Conservation (phyloP, 169 alveolate genomes). For the Plasmodium knowlesi region DNA sequence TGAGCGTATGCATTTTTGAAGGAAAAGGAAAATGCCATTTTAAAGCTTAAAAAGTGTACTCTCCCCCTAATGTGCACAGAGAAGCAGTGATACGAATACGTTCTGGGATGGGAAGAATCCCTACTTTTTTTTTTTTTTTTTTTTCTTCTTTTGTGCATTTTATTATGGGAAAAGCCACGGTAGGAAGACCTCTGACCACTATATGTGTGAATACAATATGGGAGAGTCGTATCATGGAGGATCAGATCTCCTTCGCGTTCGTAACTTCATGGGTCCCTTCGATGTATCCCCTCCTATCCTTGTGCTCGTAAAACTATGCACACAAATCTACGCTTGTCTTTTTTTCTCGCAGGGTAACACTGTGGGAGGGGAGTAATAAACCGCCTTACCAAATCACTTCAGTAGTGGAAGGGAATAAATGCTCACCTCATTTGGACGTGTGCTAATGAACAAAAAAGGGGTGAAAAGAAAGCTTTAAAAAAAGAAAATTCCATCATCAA, state of each 20-base stretch:
- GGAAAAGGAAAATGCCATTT: background rate
- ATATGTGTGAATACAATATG: background rate
- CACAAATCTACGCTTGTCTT: background rate
- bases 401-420: background rate
- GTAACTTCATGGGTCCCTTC: background rate
- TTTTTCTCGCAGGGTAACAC: background rate
- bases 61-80: background rate
- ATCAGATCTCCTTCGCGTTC: background rate
- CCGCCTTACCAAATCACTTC: background rate
- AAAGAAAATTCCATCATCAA: background rate
- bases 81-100: background rate
- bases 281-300: background rate
- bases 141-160: background rate
- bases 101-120: background rate
- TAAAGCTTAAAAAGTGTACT: background rate
- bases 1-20: background rate
- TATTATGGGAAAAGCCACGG: background rate
- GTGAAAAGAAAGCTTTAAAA: background rate
- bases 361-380: background rate
- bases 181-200: background rate
- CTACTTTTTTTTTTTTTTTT: background rate
- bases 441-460: background rate
- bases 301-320: background rate
- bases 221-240: no score
- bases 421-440: background rate